Percentiles rank a stretch among this genome's conserved stretches.
Evolutionary conservation across 768 basidiomycete species (phyloP).

Genomic region (Rubroboletus satanas): DNA sequence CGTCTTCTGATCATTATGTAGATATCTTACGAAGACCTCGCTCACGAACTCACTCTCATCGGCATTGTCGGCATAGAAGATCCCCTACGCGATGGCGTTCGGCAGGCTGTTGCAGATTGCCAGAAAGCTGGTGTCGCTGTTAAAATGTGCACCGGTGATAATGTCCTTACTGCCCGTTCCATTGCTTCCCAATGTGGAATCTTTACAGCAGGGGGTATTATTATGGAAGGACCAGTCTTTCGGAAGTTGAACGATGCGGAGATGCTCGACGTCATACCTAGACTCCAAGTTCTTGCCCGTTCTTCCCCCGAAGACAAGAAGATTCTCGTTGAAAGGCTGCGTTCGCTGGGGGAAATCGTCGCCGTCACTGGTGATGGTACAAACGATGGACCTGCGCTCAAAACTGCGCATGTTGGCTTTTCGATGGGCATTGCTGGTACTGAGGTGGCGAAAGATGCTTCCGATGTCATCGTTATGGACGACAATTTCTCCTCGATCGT

Average conservation of each 20-base stretch:
- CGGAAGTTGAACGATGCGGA: constrained; percentile 68
- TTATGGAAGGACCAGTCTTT: constrained; percentile 98
- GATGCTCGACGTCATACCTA: constrained; percentile 79
- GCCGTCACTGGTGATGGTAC: constrained; percentile 98
- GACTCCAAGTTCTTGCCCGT: constrained; percentile 93
- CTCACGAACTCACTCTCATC: constrained; percentile 75
- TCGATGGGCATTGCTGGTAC: constrained; percentile 97
- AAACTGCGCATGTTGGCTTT: constrained; percentile 95
- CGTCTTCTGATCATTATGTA: constrained; percentile 27
- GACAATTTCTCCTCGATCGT: constrained; percentile 96
- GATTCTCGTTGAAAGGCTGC: constrained; percentile 83
- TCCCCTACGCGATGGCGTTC: constrained; percentile 86
- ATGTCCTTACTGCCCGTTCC: constrained; percentile 91
- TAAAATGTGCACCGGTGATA: constrained; percentile 99
- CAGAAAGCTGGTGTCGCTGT: constrained; percentile 85
- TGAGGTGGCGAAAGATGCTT: constrained; percentile 98
- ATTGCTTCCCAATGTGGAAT: constrained; percentile 97
- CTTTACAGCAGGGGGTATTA: constrained; percentile 87
- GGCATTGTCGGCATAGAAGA: constrained; percentile 95
- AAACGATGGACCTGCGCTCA: constrained; percentile 95
- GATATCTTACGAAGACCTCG: constrained; percentile 69
- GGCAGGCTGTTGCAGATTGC: constrained; percentile 84
- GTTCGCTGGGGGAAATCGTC: constrained; percentile 82
- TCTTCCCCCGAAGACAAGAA: constrained; percentile 98
- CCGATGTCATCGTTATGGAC: constrained; percentile 98